Base-by-base conservation (phyloP, 768 basidiomycete genomes). In the Asterophora lycoperdoides region DNA sequence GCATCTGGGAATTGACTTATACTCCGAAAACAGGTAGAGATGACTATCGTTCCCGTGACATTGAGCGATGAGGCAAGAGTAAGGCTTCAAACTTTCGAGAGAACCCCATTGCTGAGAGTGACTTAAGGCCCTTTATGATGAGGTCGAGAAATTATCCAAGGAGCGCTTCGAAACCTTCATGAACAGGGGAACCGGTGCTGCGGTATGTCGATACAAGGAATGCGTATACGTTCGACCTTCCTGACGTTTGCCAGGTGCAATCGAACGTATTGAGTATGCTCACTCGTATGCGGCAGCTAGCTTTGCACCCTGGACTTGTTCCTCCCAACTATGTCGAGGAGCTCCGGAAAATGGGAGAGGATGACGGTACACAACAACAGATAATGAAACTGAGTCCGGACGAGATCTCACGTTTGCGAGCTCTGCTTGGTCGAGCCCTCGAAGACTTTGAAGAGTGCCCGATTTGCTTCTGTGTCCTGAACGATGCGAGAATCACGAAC, bases 361-460 rank as follows among this genome's bases (percentile, higher is more conserved):
- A 65, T 20, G 60, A 66, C 1, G 56, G 65, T 35, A 52, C 53
- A 3, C 35, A 54, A 4, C 53, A 38, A 4, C 43, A 53, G 10
- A 56, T 68, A 11, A 65, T 72, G 7, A 62, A 70, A 13, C 55
- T 89, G 19, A 81, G 77, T 11, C 66, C 79, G 10, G 76, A 76
- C 37, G 74, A 84, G 17, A 81, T 73, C 57, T 51, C 65, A 1
- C 75, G 75, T 18, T 65, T 92, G 29, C 86, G 88, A 60, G 64
- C 57, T 18, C 53, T 76, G 4, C 74, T 92, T 37, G 72, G 76
- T 9, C 78, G 83, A 58, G 80, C 79, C 0, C 81, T 90, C 32
- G 89, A 91, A 59, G 88, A 92, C 54, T 83, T 72, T 44, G 86
- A 90, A 68, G 89, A 92, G 62, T 92, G 89, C 60, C 86, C 89